Percentiles rank a stretch among this genome's conserved stretches.
Conservation (phyloP, 306 rosid genomes). For the Senna tora region DNA sequence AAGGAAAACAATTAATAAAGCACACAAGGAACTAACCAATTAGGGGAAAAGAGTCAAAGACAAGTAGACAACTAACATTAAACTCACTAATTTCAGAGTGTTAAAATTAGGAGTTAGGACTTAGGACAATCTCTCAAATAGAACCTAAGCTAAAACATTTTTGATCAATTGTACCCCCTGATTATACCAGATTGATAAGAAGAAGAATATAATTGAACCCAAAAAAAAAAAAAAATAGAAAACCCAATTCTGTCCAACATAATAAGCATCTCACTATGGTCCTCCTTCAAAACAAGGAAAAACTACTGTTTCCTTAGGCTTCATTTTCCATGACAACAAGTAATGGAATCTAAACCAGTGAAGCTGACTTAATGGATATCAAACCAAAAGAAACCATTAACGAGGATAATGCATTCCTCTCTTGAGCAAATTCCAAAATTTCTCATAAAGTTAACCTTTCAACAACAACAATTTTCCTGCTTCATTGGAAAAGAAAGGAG, state of each 20-base stretch:
- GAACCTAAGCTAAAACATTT: slow-evolving; percentile 4
- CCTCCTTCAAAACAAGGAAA: too few relatives aligned
- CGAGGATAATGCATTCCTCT: too few relatives aligned
- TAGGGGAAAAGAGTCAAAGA: too few relatives aligned
- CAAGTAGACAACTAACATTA: background rate
- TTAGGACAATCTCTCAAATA: background rate
- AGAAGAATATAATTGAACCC: too few relatives aligned
- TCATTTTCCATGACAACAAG: background rate
- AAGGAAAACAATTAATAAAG: background rate
- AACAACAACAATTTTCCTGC: background rate
- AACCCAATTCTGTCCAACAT: too few relatives aligned
- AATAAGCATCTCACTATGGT: too few relatives aligned
- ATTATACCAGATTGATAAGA: too few relatives aligned
- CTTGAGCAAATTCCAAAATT: background rate
- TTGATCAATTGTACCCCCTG: background rate
- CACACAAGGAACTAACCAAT: too few relatives aligned
- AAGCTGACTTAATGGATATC: background rate
- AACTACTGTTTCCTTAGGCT: too few relatives aligned
- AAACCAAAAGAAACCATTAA: background rate
- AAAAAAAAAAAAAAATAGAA: too few relatives aligned
- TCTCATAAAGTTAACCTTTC: background rate
- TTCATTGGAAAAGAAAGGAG: background rate
- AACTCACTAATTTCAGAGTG: background rate
- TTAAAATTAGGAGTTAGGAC: background rate
- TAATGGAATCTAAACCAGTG: background rate